Evolutionary conservation across 1,139 yeast genomes (phyloP).

Genomic region (Hansenula lynferdii): DNA sequence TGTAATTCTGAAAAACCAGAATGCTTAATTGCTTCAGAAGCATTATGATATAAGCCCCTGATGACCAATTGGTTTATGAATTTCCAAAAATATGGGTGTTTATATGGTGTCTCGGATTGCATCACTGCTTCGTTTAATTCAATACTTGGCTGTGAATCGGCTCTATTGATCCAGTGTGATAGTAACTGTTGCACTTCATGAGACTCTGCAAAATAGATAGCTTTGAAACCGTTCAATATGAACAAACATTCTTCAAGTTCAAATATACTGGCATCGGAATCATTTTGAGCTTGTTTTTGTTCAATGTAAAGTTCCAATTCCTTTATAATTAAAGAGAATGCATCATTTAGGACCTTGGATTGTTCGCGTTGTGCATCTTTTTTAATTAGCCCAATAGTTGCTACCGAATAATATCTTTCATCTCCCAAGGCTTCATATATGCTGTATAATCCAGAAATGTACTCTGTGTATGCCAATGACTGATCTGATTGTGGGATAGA

Average conservation of each 20-base stretch:
- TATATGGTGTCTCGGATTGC: constrained; percentile 37
- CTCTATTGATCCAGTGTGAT: constrained; percentile 58
- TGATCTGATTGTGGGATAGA: constrained; percentile 32
- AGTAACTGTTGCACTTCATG: constrained; percentile 38
- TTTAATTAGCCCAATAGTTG: constrained; percentile 33
- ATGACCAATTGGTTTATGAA: constrained; percentile 51
- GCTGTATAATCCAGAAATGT: constrained; percentile 33
- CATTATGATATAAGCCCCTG: constrained; percentile 61
- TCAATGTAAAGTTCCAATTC: constrained; percentile 31
- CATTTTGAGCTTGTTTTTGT: constrained; percentile 13
- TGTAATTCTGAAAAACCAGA: constrained; percentile 34
- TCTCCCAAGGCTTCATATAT: constrained; percentile 33
- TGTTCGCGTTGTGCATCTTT: constrained; percentile 28
- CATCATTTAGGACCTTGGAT: constrained; percentile 27
- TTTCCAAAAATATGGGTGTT: constrained; percentile 61
- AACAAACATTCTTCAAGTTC: constrained; percentile 43
- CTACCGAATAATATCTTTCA: constrained; percentile 30
- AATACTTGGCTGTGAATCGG: constrained; percentile 54
- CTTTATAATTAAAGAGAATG: constrained; percentile 27
- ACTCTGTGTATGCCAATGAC: constrained; percentile 31
- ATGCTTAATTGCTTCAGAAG: constrained; percentile 41
- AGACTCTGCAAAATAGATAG: constrained; percentile 45
- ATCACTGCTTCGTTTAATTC: constrained; percentile 44
- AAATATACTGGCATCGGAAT: constrained; percentile 23
- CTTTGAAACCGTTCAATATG: constrained; percentile 53